Evolutionary conservation across 129 eudicot species (phyloP), one percentile per base, ranked within the genome.

Genomic region (Smallanthus sonchifolius): DNA sequence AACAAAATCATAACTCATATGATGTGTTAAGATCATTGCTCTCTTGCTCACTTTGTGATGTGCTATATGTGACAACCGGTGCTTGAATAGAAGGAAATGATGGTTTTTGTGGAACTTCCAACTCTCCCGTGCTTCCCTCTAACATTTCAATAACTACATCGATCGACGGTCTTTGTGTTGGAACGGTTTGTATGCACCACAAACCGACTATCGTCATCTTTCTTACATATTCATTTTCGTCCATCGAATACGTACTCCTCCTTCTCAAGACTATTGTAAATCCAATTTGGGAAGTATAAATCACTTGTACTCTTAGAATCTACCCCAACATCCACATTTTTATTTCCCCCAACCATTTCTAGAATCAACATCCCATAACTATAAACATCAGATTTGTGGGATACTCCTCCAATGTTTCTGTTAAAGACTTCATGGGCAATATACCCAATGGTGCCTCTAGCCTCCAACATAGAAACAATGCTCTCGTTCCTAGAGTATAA

Each of bases 161-260:
- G 2, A 61, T 61, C 19, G 67, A 61, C 2, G 67, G 67, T 61
- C 67, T 61, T 61, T 30, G 42, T 6, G 67, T 11, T 14, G 67
- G 67, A 61, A 34, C 43, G 11, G 67, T 61, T 61, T 61, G 67
- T 61, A 61, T 61, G 43, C 67, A 61, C 67, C 67, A 14, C 67
- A 61, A 61, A 5, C 67, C 67, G 0, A 34, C 67, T 13, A 61
- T 61, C 43, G 20, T 61, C 67, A 61, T 61, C 43, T 61, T 61
- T 15, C 17, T 34, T 0, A 61, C 15, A 0, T 61, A 61, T 2
- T 61, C 43, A 1, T 14, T 61, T 7, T 61, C 67, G 34, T 61
- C 67, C 67, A 34, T 61, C 67, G 5, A 32, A 61, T 35, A 61
- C 24, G 34, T 34, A 35, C 5, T 61, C 67, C 0, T 34, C 43